phyloP scores from a whole-genome alignment of 345 rosid species.

The Zanthoxylum bungeanum region DNA sequence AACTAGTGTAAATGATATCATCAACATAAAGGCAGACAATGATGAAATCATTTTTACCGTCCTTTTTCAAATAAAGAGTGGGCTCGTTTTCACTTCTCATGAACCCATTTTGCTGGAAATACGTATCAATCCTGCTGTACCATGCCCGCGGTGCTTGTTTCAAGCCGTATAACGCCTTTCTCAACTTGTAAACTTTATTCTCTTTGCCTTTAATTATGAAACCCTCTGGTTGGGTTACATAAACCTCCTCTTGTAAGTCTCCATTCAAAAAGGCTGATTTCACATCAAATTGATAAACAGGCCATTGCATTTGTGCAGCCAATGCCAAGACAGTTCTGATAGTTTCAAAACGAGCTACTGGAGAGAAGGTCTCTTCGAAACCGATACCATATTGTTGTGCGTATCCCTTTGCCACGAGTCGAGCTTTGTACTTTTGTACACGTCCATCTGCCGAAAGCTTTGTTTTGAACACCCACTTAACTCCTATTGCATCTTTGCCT shows the following conservation, averaged over 20 bases:
- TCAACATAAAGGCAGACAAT: conserved; percentile 1
- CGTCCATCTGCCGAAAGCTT: neutral
- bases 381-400: neutral
- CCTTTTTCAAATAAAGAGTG: neutral
- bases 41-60: neutral
- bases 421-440: neutral
- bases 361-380: neutral
- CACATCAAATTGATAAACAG: too few species aligned
- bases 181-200: neutral
- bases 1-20: neutral
- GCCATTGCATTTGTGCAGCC: too few species aligned
- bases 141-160: neutral
- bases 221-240: too few species aligned
- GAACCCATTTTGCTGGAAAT: too few species aligned
- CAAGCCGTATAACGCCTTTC: neutral
- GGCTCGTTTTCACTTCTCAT: neutral
- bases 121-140: neutral
- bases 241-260: too few species aligned
- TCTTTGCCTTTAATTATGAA: too few species aligned
- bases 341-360: neutral
- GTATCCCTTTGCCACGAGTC: neutral
- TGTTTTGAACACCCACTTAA: conserved; percentile 1
- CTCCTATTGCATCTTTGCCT: too few species aligned
- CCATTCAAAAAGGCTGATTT: too few species aligned
- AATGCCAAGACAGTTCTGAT: too few species aligned